These are phyloP conservation scores for Cladosporium halotolerans DNA, from an alignment of 2,329 filamentous ascomycete species.

Conservation along the genomic window DNA sequence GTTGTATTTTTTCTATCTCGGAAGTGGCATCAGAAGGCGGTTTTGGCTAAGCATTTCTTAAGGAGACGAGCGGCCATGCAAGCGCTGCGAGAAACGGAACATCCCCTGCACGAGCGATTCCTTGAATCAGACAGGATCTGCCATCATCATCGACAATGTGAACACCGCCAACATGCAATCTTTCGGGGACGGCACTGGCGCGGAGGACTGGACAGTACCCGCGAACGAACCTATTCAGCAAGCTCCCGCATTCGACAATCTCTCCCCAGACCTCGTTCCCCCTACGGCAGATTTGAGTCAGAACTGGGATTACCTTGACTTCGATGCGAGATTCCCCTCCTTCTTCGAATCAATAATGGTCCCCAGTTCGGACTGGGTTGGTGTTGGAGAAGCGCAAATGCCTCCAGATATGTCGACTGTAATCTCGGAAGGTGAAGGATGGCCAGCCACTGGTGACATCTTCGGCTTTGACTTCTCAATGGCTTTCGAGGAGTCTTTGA, in stretches of 20 bases:
- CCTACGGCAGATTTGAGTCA: not conserved
- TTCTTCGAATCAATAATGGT: slow-evolving; percentile 22
- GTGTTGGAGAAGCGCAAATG: slow-evolving; percentile 5
- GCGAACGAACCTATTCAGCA: not conserved
- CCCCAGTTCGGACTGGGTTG: slow-evolving; percentile 10
- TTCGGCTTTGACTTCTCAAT: slow-evolving; percentile 18
- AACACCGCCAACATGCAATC: not conserved
- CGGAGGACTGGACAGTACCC: too few relatives aligned
- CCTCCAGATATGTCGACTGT: slow-evolving; percentile 15
- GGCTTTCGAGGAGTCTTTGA: slow-evolving; percentile 16
- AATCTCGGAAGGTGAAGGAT: slow-evolving; percentile 17
- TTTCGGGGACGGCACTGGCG: too few relatives aligned
- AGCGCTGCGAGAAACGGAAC: slow-evolving; percentile 17
- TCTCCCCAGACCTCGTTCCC: not conserved
- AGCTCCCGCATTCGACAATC: not conserved
- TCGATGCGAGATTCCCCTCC: slow-evolving; percentile 12
- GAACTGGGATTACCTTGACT: not conserved
- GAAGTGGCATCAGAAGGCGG: not conserved
- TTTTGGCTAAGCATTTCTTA: not conserved
- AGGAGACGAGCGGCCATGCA: slow-evolving; percentile 26
- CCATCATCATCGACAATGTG: not conserved
- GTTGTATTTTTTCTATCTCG: too few relatives aligned
- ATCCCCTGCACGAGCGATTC: slow-evolving; percentile 14
- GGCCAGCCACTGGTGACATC: slow-evolving; percentile 13
- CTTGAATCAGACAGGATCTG: not conserved